Evolutionary conservation across 176 grass and related monocot genomes (phyloP), one percentile per base, ranked within the genome.

Genomic region (Typha latifolia): DNA sequence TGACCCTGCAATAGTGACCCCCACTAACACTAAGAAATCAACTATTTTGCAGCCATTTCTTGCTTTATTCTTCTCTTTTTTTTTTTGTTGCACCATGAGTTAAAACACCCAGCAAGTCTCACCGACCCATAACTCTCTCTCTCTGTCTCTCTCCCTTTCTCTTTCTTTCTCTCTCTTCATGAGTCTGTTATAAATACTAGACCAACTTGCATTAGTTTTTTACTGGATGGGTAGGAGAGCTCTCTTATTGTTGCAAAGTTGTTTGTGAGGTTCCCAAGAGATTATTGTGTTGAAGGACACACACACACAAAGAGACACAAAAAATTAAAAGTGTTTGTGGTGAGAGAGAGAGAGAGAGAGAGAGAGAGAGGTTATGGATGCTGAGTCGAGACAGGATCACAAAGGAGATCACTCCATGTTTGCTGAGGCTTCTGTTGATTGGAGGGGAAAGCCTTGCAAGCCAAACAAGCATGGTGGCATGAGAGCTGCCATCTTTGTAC

Each of bases 401-500:
- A 62, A 47, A 62, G 56, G 53, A 34, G 70, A 72, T 20, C 20
- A 21, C 53, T 48, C 55, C 7, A n/a, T 62, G 32, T 2, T 18
- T 50, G n/a, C n/a, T 27, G 85, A 81, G 59, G 74, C 76, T 50
- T 70, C 59, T 77, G 72, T 96, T 32, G 85, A 97, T 64, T 92
- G 88, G 82, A 85, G 82, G 62, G 88, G 93, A 59, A 87, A 77
- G 47, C 80, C 85, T 14, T 91, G 93, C 88, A 67, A 66, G 48
- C 66, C 80, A 4, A 27, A 24, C 56, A 78, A 87, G 18, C 88
- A 89, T 70, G 93, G 93, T 12, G 85, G 80, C 82, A 97, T 89
- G 85, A 87, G 85, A 78, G 81, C 93, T 87, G 85, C 88, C 63
- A 77, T 78, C 69, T 97, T 97, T 82, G 88, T 97, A 61, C 79